Conservation (phyloP, 352 stramenopile species). For the Phytopythium cucurbitacearum region DNA sequence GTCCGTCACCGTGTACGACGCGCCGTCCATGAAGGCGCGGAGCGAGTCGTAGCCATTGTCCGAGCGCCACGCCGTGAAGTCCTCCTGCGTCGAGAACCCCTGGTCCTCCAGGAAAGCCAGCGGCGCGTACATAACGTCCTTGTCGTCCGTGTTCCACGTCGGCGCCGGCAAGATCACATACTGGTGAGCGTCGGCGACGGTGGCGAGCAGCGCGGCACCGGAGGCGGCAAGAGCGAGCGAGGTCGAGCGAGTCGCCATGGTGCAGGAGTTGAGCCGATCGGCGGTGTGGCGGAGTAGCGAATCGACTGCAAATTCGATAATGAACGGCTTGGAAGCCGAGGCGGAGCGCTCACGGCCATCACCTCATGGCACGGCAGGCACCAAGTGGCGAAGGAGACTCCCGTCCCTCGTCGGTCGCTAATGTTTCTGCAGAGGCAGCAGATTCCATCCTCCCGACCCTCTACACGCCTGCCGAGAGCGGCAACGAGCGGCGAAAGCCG, state of each 20-base stretch:
- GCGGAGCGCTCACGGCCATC: neutral
- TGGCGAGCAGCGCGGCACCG: slow-evolving; percentile 7
- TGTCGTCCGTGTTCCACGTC: slow-evolving; percentile 29
- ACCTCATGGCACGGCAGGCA: neutral
- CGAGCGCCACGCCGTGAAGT: slow-evolving; percentile 33
- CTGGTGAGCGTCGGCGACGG: slow-evolving; percentile 23
- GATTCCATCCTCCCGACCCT: no score
- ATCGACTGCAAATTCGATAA: neutral
- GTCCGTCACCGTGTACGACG: slow-evolving; percentile 28
- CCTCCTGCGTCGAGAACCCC: slow-evolving; percentile 31
- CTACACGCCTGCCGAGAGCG: no score
- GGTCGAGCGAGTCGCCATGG: slow-evolving; percentile 5
- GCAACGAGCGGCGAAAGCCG: no score
- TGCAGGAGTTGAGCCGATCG: neutral
- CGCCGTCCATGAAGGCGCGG: slow-evolving; percentile 36
- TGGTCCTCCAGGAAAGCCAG: slow-evolving; percentile 47
- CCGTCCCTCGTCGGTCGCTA: no score
- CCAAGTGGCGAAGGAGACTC: no score
- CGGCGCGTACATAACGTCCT: slow-evolving; percentile 31
- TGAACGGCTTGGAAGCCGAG: neutral
- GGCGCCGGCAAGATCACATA: slow-evolving; percentile 33
- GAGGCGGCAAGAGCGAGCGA: neutral
- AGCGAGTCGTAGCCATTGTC: slow-evolving; percentile 36
- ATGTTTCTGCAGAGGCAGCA: slow-evolving; percentile 1
- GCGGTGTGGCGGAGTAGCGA: neutral